Conservation (phyloP, 1,284 basidiomycete species). For the Rhizoctonia solani region DNA sequence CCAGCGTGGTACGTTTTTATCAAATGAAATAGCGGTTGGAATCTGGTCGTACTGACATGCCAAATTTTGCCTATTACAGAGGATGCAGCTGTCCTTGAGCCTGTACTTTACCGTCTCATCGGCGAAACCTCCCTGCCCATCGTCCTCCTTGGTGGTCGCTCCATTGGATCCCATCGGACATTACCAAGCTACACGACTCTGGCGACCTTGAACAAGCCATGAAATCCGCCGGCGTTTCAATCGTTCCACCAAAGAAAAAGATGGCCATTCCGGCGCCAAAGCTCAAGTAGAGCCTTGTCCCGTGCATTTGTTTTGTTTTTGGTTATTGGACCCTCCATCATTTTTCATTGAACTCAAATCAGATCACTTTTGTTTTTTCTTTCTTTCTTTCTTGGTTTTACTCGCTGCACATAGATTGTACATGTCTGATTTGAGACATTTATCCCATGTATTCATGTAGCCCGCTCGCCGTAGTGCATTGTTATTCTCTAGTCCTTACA, state of each 20-base stretch:
- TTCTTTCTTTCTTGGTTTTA: background rate
- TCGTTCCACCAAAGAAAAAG: conserved; percentile 61
- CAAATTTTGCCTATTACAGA: conserved; percentile 46
- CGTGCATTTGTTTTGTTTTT: background rate
- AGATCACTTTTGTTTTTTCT: background rate
- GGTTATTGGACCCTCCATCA: background rate
- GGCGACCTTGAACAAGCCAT: conserved; percentile 60
- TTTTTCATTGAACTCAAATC: background rate
- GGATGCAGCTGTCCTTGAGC: conserved; percentile 54
- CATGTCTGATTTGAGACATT: background rate
- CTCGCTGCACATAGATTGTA: background rate
- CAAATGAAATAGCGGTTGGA: background rate
- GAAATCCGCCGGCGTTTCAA: conserved; percentile 60
- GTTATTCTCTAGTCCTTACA: background rate
- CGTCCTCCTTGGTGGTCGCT: conserved; percentile 68
- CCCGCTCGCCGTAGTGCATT: background rate
- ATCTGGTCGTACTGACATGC: conserved; percentile 37
- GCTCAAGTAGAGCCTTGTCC: conserved; percentile 11
- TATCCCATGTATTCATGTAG: background rate
- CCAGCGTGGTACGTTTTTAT: conserved; percentile 55
- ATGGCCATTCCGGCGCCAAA: conserved; percentile 23
- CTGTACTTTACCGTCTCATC: conserved; percentile 61
- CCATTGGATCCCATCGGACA: conserved; percentile 61
- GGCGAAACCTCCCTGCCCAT: conserved; percentile 63
- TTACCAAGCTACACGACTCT: conserved; percentile 56